These are phyloP conservation scores for Colletotrichum sp. DNA, from an alignment of 2,329 filamentous ascomycete genomes.

Conservation along the genomic window DNA sequence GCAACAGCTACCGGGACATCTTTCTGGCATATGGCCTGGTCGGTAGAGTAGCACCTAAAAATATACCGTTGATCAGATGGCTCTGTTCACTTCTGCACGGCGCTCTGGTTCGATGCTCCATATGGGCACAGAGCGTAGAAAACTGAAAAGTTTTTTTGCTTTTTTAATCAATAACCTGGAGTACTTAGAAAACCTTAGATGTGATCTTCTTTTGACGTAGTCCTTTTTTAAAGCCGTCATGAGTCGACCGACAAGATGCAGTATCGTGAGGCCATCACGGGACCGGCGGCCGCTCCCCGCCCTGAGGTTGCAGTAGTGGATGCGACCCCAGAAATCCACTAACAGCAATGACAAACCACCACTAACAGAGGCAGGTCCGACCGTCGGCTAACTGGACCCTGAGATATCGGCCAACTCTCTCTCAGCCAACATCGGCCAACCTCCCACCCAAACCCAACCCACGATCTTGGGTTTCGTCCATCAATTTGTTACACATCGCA, in stretches of 20 bases:
- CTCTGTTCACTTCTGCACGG: not conserved
- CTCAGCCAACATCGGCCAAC: not conserved
- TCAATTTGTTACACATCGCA: not conserved
- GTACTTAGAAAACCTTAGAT: not conserved
- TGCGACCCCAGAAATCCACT: not conserved
- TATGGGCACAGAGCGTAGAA: not conserved
- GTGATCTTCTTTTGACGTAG: not conserved
- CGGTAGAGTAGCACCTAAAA: not conserved
- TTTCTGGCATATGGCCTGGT: not conserved
- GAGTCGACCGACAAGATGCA: not conserved
- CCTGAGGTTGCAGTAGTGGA: not conserved
- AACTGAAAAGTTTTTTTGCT: not conserved
- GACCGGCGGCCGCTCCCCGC: not conserved
- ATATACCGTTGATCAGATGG: not conserved
- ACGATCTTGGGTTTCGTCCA: not conserved
- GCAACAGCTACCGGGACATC: not conserved
- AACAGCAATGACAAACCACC: not conserved
- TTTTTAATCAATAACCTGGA: too few relatives aligned
- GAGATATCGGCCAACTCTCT: not conserved
- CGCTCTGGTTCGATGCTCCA: not conserved
- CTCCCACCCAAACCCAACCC: not conserved
- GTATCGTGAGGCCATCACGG: not conserved
- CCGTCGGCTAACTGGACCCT: not conserved
- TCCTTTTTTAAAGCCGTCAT: rapidly evolving
- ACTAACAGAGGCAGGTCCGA: not conserved